These are phyloP conservation scores for Mycena sp. DNA, from an alignment of 1,284 basidiomycete genomes.

Conservation along the genomic window DNA sequence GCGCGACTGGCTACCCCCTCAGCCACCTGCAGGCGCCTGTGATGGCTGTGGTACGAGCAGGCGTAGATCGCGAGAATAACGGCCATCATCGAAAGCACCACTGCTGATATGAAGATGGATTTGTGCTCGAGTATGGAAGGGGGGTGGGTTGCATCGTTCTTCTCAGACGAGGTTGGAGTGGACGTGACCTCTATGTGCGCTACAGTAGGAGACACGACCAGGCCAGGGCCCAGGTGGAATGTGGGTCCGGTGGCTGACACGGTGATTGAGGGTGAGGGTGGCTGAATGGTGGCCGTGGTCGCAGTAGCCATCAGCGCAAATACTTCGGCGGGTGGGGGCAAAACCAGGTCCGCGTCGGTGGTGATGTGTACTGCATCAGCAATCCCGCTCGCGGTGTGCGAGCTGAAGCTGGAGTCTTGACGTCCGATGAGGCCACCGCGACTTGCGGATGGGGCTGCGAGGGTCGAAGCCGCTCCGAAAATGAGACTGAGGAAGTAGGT, in stretches of 20 bases:
- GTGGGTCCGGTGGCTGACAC: conserved; percentile 8
- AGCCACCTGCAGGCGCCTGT: background rate
- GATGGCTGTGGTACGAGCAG: conserved; percentile 21
- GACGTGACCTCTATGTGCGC: background rate
- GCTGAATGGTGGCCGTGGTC: background rate
- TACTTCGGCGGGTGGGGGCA: conserved; percentile 22
- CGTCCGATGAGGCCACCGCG: background rate
- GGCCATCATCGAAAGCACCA: conserved; percentile 24
- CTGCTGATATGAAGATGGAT: conserved; percentile 18
- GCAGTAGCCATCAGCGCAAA: conserved; percentile 21
- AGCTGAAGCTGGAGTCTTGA: conserved; percentile 8
- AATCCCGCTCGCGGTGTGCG: background rate
- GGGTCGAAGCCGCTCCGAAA: conserved; percentile 10
- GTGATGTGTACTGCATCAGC: background rate
- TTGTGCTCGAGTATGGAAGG: conserved; percentile 1
- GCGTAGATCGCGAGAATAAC: conserved; percentile 21
- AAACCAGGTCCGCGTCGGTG: background rate
- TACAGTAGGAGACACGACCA: conserved; percentile 7
- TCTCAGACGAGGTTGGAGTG: conserved; percentile 1
- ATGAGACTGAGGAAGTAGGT: conserved; percentile 7
- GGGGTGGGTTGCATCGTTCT: background rate
- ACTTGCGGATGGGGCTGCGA: conserved; percentile 15
- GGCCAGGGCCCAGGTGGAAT: conserved; percentile 14
- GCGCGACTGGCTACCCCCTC: background rate
- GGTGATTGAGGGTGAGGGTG: conserved; percentile 1